Base-by-base conservation (phyloP, 257 asterid genomes). In the Salvia hispanica region DNA sequence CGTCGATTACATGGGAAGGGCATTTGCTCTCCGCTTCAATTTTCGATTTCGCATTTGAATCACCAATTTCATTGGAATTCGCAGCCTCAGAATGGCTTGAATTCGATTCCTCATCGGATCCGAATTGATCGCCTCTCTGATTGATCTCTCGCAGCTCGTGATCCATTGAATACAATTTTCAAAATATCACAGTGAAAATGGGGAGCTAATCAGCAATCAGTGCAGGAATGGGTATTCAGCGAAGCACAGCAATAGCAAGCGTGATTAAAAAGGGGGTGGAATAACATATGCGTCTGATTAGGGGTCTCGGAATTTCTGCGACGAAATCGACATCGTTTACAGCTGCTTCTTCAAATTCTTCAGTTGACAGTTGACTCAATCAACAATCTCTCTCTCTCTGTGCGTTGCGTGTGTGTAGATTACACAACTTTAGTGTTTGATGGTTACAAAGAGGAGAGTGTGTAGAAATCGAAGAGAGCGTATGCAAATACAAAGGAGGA, bases 1-100 rank as follows among this genome's bases (percentile, higher is more conserved):
- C 71, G 39, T 85, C 86, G 36, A 85, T 77, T 14, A 67, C 77
- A 66, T 74, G 76, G 4, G 86, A 73, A 9, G 77, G 64, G 39
- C 67, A 58, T 4, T 67, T 68, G 8, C 73, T 86, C 11, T 62
- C 74, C 64, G 34, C 67, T 37, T 61, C 67, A 48, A 11, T 4
- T 31, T 72, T 58, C 31, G 67, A 39, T 42, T 45, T 63, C 8
- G 6, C 31, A 2, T 25, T 25, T 25, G 31, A 25, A 25, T 25
- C 84, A 2, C 69, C 76, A 40, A 66, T 58, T 47, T 58, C 76
- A 58, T 14, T 33, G 3, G 39, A 64, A 39, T 40, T 43, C 13
- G 58, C 77, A 67, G 83, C 36, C 60, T 56, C 76, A 9, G 73
- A 48, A 62, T 62, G 51, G 52, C 70, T 60, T 7, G 71, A 39